phyloP scores from a whole-genome alignment of 1,284 basidiomycete genomes.

The Melanopsichium pennsylvanicum region DNA sequence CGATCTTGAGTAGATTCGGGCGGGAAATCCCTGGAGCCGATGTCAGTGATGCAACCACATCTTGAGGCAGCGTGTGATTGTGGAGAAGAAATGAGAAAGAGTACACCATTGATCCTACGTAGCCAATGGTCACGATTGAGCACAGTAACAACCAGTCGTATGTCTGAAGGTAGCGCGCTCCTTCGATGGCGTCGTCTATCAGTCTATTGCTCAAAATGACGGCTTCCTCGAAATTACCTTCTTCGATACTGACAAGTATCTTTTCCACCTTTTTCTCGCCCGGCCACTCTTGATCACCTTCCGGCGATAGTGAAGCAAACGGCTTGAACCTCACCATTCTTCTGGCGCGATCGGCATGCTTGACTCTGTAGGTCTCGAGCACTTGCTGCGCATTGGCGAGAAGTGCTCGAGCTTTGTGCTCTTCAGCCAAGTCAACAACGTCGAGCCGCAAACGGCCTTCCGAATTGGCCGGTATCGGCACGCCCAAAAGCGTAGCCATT shows the following conservation, averaged over 20 bases:
- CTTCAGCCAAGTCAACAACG: slow-evolving; percentile 65
- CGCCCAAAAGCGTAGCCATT: slow-evolving; percentile 69
- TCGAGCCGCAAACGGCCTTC: slow-evolving; percentile 65
- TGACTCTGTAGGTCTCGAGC: slow-evolving; percentile 80
- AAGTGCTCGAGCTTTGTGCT: slow-evolving; percentile 71
- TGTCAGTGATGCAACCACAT: background rate
- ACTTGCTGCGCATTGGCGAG: slow-evolving; percentile 79
- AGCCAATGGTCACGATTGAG: slow-evolving; percentile 76
- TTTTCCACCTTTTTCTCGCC: slow-evolving; percentile 53
- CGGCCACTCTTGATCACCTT: slow-evolving; percentile 62
- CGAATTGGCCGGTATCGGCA: slow-evolving; percentile 64
- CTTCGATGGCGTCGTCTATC: slow-evolving; percentile 73
- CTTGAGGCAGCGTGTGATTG: slow-evolving; percentile 36
- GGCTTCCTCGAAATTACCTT: slow-evolving; percentile 70
- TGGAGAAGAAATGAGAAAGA: slow-evolving; percentile 58
- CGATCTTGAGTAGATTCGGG: slow-evolving; percentile 13
- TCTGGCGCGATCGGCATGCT: slow-evolving; percentile 68
- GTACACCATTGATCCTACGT: slow-evolving; percentile 76
- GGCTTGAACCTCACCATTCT: slow-evolving; percentile 52
- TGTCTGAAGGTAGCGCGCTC: slow-evolving; percentile 82
- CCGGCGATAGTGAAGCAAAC: slow-evolving; percentile 17
- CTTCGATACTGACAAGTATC: slow-evolving; percentile 65
- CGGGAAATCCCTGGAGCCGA: background rate
- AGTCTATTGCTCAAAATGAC: slow-evolving; percentile 71
- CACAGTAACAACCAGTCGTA: slow-evolving; percentile 81